A percentile compares a stretch with the other conserved stretches of the same genome.
Evolutionary conservation across 257 asterid species (phyloP).

Genomic region (Ocimum tenuiflorum): DNA sequence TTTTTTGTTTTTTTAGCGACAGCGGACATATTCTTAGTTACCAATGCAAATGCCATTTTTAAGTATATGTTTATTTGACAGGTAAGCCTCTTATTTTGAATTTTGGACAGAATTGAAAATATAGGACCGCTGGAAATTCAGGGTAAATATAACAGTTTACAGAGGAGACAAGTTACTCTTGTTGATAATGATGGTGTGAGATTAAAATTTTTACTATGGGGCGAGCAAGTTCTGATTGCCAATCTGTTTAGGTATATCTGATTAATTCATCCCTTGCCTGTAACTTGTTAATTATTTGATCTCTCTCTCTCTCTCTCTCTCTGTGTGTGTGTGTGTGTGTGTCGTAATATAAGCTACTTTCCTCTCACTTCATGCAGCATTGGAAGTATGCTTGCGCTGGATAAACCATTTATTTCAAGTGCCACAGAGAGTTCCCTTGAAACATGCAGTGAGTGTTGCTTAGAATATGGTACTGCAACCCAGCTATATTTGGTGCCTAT

Average conservation of each 20-base stretch:
- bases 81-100: conserved; percentile 7
- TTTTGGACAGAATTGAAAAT: conserved; percentile 58
- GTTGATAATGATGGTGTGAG: conserved; percentile 63
- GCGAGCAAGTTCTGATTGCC: conserved; percentile 72
- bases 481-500: conserved; percentile 74
- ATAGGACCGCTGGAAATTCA: conserved; percentile 67
- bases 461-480: conserved; percentile 89
- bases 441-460: conserved; percentile 40
- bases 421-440: conserved; percentile 42
- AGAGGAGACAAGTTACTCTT: conserved; percentile 69
- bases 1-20: too few species aligned
- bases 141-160: conserved; percentile 47
- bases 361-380: conserved; percentile 42
- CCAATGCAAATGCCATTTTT: not conserved
- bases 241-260: conserved; percentile 62
- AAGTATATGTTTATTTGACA: not conserved
- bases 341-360: not conserved
- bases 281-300: not conserved
- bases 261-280: conserved; percentile 1
- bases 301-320: not conserved
- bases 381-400: conserved; percentile 93
- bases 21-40: not conserved
- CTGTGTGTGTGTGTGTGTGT: too few species aligned
- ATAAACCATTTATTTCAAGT: conserved; percentile 67
- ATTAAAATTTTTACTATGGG: conserved; percentile 71